Base-by-base conservation (phyloP, 1,139 yeast species). In the Suhomyces yuchorum region DNA sequence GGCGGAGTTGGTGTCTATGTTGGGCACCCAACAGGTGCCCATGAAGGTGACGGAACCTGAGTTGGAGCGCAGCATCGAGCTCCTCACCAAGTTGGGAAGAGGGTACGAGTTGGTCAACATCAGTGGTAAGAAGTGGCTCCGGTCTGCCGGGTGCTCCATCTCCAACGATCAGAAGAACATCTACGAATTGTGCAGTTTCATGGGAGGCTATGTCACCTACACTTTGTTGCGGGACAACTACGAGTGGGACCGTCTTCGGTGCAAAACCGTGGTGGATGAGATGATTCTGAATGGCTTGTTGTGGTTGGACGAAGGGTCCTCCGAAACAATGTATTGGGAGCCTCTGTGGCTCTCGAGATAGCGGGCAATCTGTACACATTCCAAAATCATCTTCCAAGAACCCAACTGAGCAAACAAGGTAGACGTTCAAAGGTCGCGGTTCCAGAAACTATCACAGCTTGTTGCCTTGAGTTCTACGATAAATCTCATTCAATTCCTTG, bases 221-320 rank as follows among this genome's bases (percentile, higher is more conserved):
- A 67, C 82, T 6, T 65, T 90, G 43, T 65, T 92, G 43, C 66
- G 75, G 12, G 96, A 86, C 59, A 91, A 91, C 59, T 78, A 83
- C 51, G 76, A 75, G 2, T 91, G 98, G 98, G 82, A 79, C 48
- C 62, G 62, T 9, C 71, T 78, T 1, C 70, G 97, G 48, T 78
- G 89, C 49, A 75, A 76, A 53, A 70, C 84, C 0, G 87, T 84
- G 9, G 64, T 92, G 17, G 85, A 87, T 42, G 95, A 87, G 50
- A 84, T 91, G 89, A 85, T 90, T 3, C 75, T 86, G 60, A 79
- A 78, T 43, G 97, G 97, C 9, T 72, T 89, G 43, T 69, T 91
- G 22, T 91, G 98, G 98, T 71, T 90, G 1, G 98, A 91, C 60
- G 65, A 66, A 3, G 87, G 81, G 56, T 82, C 78, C 9, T 53